Base-by-base conservation (phyloP, 805 yeast species). In the Blastobotrys parvus region DNA sequence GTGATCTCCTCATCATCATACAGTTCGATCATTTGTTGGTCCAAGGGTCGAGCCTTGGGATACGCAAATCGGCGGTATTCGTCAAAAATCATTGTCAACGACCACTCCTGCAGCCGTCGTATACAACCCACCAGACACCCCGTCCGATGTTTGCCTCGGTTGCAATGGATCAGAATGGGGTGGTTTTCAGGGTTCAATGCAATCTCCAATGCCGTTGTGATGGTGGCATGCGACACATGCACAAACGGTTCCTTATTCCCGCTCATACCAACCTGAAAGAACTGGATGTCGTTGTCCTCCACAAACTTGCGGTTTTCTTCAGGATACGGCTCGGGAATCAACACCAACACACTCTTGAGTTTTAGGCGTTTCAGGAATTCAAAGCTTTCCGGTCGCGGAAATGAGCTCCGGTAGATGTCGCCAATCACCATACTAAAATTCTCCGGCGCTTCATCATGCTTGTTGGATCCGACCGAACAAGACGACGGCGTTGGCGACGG, bases 41-140 rank as follows among this genome's bases (percentile, higher is more conserved):
- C 98, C 68, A 92, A 70, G 13, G 97, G 94, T 50, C 98, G 71
- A 45, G 88, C 92, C 62, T 92, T 92, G 7, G 98, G 98, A 42
- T 82, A 82, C 5, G 97, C 95, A 67, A 88, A 92, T 55, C 90
- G 74, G 46, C 98, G 69, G 64, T 92, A 92, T 59, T 92, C 98
- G 56, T 92, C 97, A 57, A 92, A 88, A 16, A 90, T 92, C 78
- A 90, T 84, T 1, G 95, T 82, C 49, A 88, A 63, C 2, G 94
- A 81, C 98, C 98, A 92, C 47, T 80, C 78, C 58, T 90, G 97
- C 42, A 89, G 64, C 54, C 92, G 71, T 47, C 98, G 67, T 27
- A 92, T 71, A 57, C 96, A 90, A 2, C 98, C 98, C 23, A 92
- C 89, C 13, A 92, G 69, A 61, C 97, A 92, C 0, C 98, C 98